Percentiles rank a stretch among this genome's conserved stretches.
These are phyloP conservation scores for Dendrobium nobile DNA, from an alignment of 106 monocot species.

Conservation along the genomic window DNA sequence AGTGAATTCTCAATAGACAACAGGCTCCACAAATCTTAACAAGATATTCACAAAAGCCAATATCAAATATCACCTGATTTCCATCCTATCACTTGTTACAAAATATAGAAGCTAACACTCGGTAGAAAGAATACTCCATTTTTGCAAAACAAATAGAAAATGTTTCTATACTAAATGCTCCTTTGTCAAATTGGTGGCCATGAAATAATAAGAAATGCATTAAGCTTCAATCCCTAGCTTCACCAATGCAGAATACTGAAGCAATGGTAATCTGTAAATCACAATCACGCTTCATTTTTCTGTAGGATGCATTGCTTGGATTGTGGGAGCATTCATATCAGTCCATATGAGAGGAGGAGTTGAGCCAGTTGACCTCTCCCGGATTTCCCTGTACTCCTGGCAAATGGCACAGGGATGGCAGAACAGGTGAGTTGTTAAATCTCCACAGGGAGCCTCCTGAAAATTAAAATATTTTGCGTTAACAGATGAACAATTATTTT, in stretches of 20 bases:
- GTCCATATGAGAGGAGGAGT: conserved; percentile 17
- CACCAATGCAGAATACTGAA: no score
- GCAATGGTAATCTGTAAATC: background rate
- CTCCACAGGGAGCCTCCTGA: conserved; percentile 90
- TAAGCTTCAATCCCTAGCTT: no score
- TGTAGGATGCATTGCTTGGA: conserved; percentile 56
- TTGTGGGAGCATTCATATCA: conserved; percentile 32
- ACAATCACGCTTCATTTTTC: background rate
- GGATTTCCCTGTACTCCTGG: conserved; percentile 91
- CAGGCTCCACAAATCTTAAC: no score
- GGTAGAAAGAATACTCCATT: no score
- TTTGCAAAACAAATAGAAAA: background rate
- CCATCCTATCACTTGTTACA: no score
- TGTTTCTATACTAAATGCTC: background rate
- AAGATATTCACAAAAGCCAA: no score
- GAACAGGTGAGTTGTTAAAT: conserved; percentile 76
- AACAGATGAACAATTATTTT: background rate
- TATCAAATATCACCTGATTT: no score
- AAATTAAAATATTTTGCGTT: background rate
- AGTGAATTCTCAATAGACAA: no score
- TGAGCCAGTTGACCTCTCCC: conserved; percentile 42
- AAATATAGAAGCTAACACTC: no score
- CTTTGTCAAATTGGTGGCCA: background rate
- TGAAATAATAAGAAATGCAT: no score
- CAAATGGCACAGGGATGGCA: conserved; percentile 86